phyloP scores from a whole-genome alignment of 2,329 filamentous ascomycete species.

The Bipolaris victoriae region DNA sequence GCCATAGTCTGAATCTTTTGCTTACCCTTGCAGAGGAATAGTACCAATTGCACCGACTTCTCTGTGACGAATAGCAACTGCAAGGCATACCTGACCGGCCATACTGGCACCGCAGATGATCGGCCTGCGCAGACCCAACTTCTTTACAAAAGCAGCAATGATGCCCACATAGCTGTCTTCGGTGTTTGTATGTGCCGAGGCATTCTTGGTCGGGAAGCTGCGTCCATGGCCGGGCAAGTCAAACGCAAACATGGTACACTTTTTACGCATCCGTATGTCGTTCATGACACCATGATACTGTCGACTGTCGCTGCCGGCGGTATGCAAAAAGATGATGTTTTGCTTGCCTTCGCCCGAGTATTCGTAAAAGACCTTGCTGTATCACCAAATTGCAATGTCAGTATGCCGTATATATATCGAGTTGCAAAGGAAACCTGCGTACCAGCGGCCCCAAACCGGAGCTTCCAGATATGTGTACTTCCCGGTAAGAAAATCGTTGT shows the following conservation, averaged over 20 bases:
- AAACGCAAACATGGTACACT: constrained; percentile 58
- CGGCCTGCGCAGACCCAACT: constrained; percentile 52
- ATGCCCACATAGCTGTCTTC: constrained; percentile 56
- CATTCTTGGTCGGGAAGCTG: constrained; percentile 54
- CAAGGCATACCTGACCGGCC: constrained; percentile 58
- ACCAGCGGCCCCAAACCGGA: constrained; percentile 55
- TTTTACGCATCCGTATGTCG: constrained; percentile 54
- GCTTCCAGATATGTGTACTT: constrained; percentile 56
- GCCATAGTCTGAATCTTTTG: not conserved
- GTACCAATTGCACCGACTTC: constrained; percentile 56
- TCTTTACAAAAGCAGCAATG: constrained; percentile 55
- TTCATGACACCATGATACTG: constrained; percentile 62
- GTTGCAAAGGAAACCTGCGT: not conserved
- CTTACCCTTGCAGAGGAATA: constrained; percentile 55
- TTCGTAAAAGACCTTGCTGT: constrained; percentile 58
- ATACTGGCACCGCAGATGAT: constrained; percentile 60
- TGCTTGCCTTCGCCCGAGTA: constrained; percentile 55
- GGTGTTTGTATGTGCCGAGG: constrained; percentile 56
- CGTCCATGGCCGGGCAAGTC: constrained; percentile 59
- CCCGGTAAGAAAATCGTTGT: constrained; percentile 56
- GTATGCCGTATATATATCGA: not conserved
- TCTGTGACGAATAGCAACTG: constrained; percentile 55
- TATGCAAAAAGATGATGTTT: constrained; percentile 55
- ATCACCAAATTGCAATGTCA: not conserved
- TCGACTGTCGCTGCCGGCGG: constrained; percentile 55